Percentiles rank a stretch among this genome's conserved stretches.
These are phyloP conservation scores for Lolium multiflorum DNA, from an alignment of 176 grass and related monocot genomes.

Conservation along the genomic window DNA sequence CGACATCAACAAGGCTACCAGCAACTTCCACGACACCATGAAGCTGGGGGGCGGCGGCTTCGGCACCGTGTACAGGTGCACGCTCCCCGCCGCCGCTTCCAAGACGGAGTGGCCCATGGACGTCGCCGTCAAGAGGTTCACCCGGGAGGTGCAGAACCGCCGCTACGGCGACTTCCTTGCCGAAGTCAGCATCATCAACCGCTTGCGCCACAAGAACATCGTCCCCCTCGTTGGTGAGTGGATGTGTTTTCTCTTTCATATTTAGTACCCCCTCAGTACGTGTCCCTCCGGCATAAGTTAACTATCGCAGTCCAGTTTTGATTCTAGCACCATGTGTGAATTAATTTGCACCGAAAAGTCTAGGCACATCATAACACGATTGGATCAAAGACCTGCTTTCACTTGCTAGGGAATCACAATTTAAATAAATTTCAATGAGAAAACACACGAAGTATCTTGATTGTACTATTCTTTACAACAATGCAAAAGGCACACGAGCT, in stretches of 20 bases:
- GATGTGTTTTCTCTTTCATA: background rate
- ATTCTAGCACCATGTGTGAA: too few species aligned
- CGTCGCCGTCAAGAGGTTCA: conserved; percentile 41
- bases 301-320: too few species aligned
- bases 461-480: too few species aligned
- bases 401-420: too few species aligned
- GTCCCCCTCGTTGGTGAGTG: conserved; percentile 25
- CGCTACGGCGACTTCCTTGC: conserved; percentile 27
- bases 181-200: conserved; percentile 35
- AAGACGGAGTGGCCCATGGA: background rate
- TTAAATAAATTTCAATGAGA: too few species aligned
- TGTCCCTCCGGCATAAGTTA: too few species aligned
- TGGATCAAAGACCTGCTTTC: too few species aligned
- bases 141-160: background rate
- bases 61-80: background rate
- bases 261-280: too few species aligned
- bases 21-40: background rate
- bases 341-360: too few species aligned
- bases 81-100: background rate
- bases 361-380: too few species aligned
- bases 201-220: conserved; percentile 12
- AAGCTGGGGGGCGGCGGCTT: background rate
- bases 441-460: too few species aligned
- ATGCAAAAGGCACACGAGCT: too few species aligned
- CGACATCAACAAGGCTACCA: conserved; percentile 20